phyloP scores from a whole-genome alignment of 495 filamentous ascomycete species.

The Penicillium cinerascens region DNA sequence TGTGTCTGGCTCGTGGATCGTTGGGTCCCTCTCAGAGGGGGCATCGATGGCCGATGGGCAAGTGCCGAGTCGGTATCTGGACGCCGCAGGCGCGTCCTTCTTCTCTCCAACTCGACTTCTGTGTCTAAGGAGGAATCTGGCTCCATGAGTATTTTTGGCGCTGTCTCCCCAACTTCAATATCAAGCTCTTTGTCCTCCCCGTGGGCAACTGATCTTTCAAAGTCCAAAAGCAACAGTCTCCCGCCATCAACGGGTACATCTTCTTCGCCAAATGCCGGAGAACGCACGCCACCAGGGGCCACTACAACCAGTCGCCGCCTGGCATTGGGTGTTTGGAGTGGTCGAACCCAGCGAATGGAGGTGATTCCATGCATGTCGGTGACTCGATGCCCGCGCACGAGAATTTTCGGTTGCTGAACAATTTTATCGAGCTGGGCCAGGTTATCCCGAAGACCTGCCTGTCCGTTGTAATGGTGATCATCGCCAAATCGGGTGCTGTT shows the following conservation, averaged over 20 bases:
- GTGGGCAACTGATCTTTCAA: constrained; percentile 56
- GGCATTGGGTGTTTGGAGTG: constrained; percentile 6
- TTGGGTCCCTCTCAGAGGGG: constrained; percentile 1
- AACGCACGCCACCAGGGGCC: constrained; percentile 68
- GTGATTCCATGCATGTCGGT: constrained; percentile 43
- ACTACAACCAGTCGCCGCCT: constrained; percentile 60
- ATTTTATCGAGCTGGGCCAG: constrained; percentile 31
- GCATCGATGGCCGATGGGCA: constrained; percentile 10
- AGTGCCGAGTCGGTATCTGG: constrained; percentile 21
- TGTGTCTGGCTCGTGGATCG: constrained; percentile 11
- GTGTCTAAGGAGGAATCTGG: constrained; percentile 73
- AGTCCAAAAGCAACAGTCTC: constrained; percentile 73
- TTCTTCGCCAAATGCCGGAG: constrained; percentile 63
- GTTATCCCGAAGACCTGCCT: constrained; percentile 22
- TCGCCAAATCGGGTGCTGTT: constrained; percentile 14
- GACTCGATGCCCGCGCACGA: constrained; percentile 37
- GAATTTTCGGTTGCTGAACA: constrained; percentile 31
- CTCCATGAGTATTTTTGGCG: constrained; percentile 67
- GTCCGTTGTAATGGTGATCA: constrained; percentile 15
- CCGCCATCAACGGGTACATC: constrained; percentile 80
- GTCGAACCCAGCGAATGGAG: constrained; percentile 40
- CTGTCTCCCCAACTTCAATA: constrained; percentile 71
- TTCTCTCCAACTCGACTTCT: constrained; percentile 77
- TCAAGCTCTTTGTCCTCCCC: constrained; percentile 54
- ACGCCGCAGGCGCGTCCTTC: constrained; percentile 56